Conservation (phyloP, 352 stramenopile species). For the Pythium grandisporangium region DNA sequence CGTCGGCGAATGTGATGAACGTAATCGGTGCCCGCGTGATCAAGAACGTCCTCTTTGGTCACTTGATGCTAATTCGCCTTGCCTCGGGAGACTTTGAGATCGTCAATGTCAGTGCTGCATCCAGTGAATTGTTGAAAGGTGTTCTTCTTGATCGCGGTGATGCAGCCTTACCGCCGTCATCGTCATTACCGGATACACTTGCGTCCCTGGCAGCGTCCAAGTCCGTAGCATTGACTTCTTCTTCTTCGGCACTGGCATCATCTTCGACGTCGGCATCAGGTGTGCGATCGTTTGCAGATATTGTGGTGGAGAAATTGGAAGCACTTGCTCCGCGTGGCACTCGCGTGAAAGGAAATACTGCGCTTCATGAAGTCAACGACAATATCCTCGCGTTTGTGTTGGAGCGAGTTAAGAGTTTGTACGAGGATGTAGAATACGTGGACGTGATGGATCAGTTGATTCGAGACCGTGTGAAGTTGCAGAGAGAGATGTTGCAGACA, state of each 20-base stretch:
- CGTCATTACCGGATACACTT: slow-evolving; percentile 37
- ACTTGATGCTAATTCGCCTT: slow-evolving; percentile 65
- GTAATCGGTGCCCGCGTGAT: slow-evolving; percentile 54
- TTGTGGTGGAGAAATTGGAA: slow-evolving; percentile 57
- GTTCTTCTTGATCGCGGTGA: slow-evolving; percentile 14
- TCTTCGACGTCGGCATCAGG: slow-evolving; percentile 6
- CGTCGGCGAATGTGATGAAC: slow-evolving; percentile 18
- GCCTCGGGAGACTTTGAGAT: slow-evolving; percentile 67
- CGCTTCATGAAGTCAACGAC: slow-evolving; percentile 56
- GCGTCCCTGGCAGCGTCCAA: slow-evolving; percentile 34
- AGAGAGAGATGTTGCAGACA: slow-evolving; percentile 46
- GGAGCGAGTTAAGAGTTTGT: slow-evolving; percentile 63
- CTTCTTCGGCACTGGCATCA: no score
- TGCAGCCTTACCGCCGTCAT: slow-evolving; percentile 14
- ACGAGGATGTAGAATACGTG: slow-evolving; percentile 71
- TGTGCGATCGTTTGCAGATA: slow-evolving; percentile 40
- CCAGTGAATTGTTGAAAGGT: slow-evolving; percentile 60
- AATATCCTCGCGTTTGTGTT: slow-evolving; percentile 65
- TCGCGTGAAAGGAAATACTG: slow-evolving; percentile 53
- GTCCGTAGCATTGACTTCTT: no score
- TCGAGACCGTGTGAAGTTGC: slow-evolving; percentile 41
- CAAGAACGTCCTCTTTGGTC: slow-evolving; percentile 71
- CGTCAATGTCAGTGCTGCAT: slow-evolving; percentile 69
- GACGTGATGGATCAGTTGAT: slow-evolving; percentile 64
- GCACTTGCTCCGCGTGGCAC: slow-evolving; percentile 38